Evolutionary conservation across 345 rosid genomes (phyloP).

Genomic region (Clausena lansium): DNA sequence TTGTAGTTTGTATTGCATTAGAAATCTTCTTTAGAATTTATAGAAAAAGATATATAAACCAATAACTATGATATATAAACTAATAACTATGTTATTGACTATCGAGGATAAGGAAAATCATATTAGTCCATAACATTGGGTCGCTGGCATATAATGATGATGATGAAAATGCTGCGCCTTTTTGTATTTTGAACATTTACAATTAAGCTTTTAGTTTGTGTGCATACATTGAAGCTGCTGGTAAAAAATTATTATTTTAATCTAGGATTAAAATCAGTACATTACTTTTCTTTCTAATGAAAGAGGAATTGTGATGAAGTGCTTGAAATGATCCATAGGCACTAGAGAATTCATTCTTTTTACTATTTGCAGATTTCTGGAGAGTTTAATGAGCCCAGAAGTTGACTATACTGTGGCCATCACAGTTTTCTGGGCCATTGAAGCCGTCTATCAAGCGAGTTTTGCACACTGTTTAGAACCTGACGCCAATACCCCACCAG

Average conservation of each 20-base stretch:
- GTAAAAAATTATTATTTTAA: background rate
- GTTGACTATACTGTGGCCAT: slow-evolving; percentile 50
- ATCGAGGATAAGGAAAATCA: background rate
- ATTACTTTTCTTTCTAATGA: background rate
- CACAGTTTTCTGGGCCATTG: slow-evolving; percentile 77
- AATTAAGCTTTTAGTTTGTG: background rate
- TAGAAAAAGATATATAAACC: background rate
- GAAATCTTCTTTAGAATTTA: background rate
- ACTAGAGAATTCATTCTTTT: background rate
- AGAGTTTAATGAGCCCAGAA: slow-evolving; percentile 52
- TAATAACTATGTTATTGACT: background rate
- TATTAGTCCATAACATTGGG: background rate
- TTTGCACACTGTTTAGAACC: slow-evolving; percentile 71
- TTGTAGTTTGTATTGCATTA: too few species aligned
- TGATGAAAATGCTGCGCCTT: background rate
- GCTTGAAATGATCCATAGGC: background rate
- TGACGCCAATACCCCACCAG: slow-evolving; percentile 49
- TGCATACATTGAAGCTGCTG: background rate
- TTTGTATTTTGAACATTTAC: too few species aligned
- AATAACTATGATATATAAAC: background rate
- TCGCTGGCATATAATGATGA: background rate
- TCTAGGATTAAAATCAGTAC: background rate
- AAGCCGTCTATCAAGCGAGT: slow-evolving; percentile 78
- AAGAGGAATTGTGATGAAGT: background rate
- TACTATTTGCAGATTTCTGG: slow-evolving; percentile 48